Conservation (phyloP, 345 rosid species). For the Salix suchowensis region DNA sequence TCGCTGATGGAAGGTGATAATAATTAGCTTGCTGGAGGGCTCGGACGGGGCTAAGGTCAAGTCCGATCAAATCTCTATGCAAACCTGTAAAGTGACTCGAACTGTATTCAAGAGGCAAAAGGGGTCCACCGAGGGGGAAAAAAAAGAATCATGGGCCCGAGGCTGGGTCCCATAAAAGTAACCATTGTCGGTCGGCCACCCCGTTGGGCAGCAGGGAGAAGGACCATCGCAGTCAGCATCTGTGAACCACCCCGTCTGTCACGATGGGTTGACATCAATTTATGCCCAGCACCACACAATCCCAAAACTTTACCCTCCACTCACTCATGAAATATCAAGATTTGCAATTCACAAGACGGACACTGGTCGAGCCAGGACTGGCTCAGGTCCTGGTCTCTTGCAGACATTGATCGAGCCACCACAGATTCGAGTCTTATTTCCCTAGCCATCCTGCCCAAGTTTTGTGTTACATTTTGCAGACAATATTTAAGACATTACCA, state of each 20-base stretch:
- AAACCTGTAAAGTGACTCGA: slow-evolving; percentile 13
- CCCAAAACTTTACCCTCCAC: slow-evolving; percentile 6
- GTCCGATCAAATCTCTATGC: background rate
- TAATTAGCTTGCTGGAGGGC: background rate
- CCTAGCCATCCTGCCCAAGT: slow-evolving; percentile 30
- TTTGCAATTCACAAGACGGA: slow-evolving; percentile 19
- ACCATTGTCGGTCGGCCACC: slow-evolving; percentile 69
- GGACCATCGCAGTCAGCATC: slow-evolving; percentile 34
- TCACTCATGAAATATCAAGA: slow-evolving; percentile 16
- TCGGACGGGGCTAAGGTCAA: background rate
- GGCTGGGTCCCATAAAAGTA: slow-evolving; percentile 15
- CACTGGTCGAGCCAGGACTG: slow-evolving; percentile 46
- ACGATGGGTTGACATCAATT: slow-evolving; percentile 43
- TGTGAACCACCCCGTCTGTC: slow-evolving; percentile 14
- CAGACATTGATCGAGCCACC: slow-evolving; percentile 40
- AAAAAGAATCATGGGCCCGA: background rate
- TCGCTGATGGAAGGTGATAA: background rate
- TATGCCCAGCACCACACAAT: slow-evolving; percentile 17
- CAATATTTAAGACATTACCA: slow-evolving; percentile 1
- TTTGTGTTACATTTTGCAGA: slow-evolving; percentile 13
- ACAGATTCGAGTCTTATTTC: slow-evolving; percentile 14
- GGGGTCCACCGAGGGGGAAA: slow-evolving; percentile 22
- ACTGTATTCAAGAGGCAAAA: slow-evolving; percentile 7
- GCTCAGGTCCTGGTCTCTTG: slow-evolving; percentile 34
- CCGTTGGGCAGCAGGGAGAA: slow-evolving; percentile 54